Percentiles rank a stretch among this genome's conserved stretches.
phyloP scores from a whole-genome alignment of 202 grass and related monocot genomes.

The Eragrostis tef region DNA sequence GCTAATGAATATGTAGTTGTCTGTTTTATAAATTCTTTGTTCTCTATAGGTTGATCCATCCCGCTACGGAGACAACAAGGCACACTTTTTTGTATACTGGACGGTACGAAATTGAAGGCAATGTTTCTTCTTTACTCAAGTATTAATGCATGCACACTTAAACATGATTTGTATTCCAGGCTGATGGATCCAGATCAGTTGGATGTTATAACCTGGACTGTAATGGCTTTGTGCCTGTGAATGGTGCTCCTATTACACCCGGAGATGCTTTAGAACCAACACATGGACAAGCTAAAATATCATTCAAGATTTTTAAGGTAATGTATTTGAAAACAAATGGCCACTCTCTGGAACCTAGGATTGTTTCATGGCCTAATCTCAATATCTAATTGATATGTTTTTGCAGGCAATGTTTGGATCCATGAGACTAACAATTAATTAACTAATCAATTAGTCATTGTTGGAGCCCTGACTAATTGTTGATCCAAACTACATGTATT shows the following conservation, averaged over 20 bases:
- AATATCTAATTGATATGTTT: too few relatives aligned
- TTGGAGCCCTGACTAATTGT: too few relatives aligned
- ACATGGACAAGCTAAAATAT: background rate
- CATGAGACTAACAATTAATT: too few relatives aligned
- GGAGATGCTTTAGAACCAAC: background rate
- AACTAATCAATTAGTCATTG: too few relatives aligned
- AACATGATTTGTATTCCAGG: background rate
- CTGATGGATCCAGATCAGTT: background rate
- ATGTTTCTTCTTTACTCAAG: background rate
- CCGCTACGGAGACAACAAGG: background rate
- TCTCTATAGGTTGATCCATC: background rate
- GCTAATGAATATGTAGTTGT: background rate
- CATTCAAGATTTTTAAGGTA: slow-evolving; percentile 35
- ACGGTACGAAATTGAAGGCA: background rate
- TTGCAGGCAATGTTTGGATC: too few relatives aligned
- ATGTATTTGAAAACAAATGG: too few relatives aligned
- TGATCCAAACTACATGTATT: too few relatives aligned
- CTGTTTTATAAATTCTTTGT: background rate
- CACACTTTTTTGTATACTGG: slow-evolving; percentile 10
- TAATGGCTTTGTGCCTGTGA: slow-evolving; percentile 7
- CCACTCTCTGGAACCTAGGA: too few relatives aligned
- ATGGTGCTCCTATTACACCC: slow-evolving; percentile 15
- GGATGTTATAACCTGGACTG: background rate
- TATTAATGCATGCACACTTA: too few relatives aligned
- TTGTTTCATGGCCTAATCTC: too few relatives aligned